phyloP scores from a whole-genome alignment of 129 eudicot genomes.

The Gnaphalium uliginosum region DNA sequence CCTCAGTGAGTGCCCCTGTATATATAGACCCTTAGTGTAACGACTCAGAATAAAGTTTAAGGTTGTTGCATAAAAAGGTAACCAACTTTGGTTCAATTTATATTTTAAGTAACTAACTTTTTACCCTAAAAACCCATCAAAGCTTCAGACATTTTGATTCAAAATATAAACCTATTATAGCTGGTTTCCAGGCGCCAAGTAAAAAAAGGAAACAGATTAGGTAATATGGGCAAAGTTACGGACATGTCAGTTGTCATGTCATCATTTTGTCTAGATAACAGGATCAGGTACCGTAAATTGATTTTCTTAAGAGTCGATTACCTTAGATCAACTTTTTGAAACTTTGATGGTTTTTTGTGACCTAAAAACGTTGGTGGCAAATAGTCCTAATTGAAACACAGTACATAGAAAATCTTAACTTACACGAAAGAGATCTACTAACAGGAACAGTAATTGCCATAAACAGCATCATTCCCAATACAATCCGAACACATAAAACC shows the following conservation, averaged over 20 bases:
- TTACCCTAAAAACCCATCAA: not conserved
- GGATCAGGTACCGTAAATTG: too few relatives aligned
- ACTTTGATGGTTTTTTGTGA: not conserved
- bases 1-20: slow-evolving; percentile 86
- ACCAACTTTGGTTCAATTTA: not conserved
- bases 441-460: slow-evolving; percentile 69
- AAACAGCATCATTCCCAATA: slow-evolving; percentile 69
- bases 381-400: not conserved
- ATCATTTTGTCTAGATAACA: not conserved
- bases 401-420: slow-evolving; percentile 29
- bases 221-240: not conserved
- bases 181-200: not conserved
- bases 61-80: not conserved
- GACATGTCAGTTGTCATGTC: not conserved
- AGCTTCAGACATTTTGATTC: not conserved
- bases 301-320: not conserved
- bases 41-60: not conserved
- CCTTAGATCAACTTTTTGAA: not conserved
- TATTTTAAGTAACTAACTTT: not conserved
- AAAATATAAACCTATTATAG: not conserved
- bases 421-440: slow-evolving; percentile 70
- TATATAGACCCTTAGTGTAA: not conserved
- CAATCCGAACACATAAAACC: slow-evolving; percentile 35
- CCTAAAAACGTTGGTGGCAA: not conserved
- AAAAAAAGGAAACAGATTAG: not conserved